A percentile compares a stretch with the other conserved stretches of the same genome.
These are phyloP conservation scores for Coemansia sp. DNA, from an alignment of 192 early-diverging fungal genomes.

Conservation along the genomic window DNA sequence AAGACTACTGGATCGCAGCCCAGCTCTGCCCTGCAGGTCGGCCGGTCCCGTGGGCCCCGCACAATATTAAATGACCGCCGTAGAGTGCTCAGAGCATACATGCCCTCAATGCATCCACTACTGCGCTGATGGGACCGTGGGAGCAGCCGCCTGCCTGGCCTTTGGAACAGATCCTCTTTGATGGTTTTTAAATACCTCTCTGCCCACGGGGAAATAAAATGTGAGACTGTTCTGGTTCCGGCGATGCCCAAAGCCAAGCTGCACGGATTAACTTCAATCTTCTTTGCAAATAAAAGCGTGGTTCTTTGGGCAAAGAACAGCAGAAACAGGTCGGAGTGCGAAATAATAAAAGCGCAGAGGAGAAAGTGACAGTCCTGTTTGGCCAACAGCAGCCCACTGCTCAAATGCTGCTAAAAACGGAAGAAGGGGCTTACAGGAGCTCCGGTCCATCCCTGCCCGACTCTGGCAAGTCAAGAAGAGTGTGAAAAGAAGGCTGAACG, in stretches of 20 bases:
- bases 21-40: neutral
- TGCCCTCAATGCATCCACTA: conserved; percentile 1
- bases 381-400: neutral
- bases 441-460: neutral
- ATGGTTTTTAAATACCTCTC: neutral
- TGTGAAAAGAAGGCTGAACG: neutral
- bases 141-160: neutral
- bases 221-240: no score
- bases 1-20: neutral
- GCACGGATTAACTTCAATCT: neutral
- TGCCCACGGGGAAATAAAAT: neutral
- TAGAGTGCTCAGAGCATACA: conserved; percentile 3
- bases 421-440: neutral
- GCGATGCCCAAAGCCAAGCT: no score
- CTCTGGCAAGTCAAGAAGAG: neutral
- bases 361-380: neutral
- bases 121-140: conserved; percentile 20
- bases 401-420: neutral
- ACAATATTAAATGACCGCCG: conserved; percentile 10
- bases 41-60: conserved; percentile 10
- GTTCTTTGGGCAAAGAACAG: neutral
- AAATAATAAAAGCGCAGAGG: neutral
- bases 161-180: neutral
- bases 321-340: neutral
- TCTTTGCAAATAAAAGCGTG: neutral